phyloP scores from a whole-genome alignment of 371 early-diverging fungal genomes.

The Mortierella sp. region DNA sequence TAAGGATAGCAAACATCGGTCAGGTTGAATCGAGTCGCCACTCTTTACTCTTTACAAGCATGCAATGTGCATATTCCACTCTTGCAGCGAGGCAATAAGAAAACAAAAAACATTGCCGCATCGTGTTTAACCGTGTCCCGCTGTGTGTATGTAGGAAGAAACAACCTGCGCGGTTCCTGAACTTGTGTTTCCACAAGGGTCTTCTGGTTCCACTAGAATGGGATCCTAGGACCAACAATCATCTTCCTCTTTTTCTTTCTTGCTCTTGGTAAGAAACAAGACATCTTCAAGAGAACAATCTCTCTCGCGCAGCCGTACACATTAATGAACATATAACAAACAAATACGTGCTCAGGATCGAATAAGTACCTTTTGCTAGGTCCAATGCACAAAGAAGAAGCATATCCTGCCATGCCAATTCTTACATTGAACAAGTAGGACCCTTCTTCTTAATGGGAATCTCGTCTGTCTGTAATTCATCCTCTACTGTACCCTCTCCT shows the following conservation, averaged over 20 bases:
- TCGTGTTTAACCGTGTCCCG: background rate
- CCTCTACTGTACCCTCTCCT: background rate
- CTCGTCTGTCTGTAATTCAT: background rate
- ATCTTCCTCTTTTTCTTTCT: background rate
- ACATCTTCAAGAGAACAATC: background rate
- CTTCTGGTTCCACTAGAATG: background rate
- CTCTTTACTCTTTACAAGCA: background rate
- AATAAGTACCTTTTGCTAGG: background rate
- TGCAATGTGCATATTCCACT: background rate
- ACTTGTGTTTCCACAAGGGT: background rate
- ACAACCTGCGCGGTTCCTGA: background rate
- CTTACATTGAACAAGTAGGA: background rate
- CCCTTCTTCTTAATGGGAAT: background rate
- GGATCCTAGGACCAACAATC: slow-evolving; percentile 4
- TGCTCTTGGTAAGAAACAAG: background rate
- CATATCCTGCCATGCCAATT: slow-evolving; percentile 11
- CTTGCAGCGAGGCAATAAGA: background rate
- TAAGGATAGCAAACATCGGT: background rate
- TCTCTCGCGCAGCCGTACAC: background rate
- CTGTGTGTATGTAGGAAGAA: background rate
- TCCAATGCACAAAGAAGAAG: background rate
- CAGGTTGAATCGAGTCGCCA: slow-evolving; percentile 2
- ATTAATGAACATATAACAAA: background rate
- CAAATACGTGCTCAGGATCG: background rate
- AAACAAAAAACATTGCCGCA: background rate